Evolutionary conservation across 2,329 filamentous ascomycete genomes (phyloP), one percentile per base, ranked within the genome.

Genomic region (Aspergillus hiratsukae): DNA sequence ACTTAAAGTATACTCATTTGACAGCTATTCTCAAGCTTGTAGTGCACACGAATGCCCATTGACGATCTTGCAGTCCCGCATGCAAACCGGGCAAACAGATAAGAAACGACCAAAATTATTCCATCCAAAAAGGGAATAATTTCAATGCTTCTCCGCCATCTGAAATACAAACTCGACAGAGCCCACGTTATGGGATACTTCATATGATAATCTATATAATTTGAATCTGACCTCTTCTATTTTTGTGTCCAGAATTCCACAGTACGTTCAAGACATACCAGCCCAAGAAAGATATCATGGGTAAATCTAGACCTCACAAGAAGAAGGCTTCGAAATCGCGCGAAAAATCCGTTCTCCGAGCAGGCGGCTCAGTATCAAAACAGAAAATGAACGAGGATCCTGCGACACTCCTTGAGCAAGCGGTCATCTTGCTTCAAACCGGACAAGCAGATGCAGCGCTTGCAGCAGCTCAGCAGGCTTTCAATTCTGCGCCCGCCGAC

Each of bases 361-460:
- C 71, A 55, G 73, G 74, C 61, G 65, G 70, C 62, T 69, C 72
- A 35, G 63, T 71, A 55, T 69, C 66, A 52, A 69, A 77, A 73
- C 65, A 75, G 71, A 73, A 73, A 58, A 69, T 78, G 59, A 77
- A 78, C 63, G 77, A 81, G 63, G 77, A 81, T 28, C 80, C 82
- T 4, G 77, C 81, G 59, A 73, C 80, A 56, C 76, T 87, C 40
- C 80, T 86, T 60, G 77, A 80, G 49, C 76, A 84, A 69, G 83
- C 84, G 7, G 78, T 80, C 14, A 72, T 78, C 21, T 75, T 84
- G 37, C 75, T 87, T 35, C 81, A 86, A 62, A 83, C 82, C 31
- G 81, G 80, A 48, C 80, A 85, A 59, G 77, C 82, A 2, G 80
- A 83, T 51, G 79, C 80, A 59, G 85, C 84, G 25, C 78, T 87